Conservation (phyloP, 169 alveolate genomes). For the Plasmodium billcollinsi region DNA sequence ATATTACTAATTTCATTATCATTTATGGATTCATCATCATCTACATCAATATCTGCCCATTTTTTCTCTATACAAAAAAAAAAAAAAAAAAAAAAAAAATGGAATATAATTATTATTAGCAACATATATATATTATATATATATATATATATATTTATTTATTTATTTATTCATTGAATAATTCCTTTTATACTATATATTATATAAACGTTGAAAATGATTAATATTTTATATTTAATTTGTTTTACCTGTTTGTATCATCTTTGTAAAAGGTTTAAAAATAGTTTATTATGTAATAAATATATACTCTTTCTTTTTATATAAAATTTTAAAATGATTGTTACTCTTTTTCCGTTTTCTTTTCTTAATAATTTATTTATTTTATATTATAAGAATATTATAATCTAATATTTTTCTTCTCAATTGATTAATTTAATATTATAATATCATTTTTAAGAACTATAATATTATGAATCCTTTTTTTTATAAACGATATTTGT, state of each 20-base stretch:
- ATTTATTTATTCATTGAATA: too few relatives aligned
- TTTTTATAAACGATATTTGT: too few relatives aligned
- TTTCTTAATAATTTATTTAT: too few relatives aligned
- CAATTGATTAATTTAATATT: too few relatives aligned
- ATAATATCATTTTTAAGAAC: too few relatives aligned
- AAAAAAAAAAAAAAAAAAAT: neutral
- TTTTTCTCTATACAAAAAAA: slow-evolving; percentile 26
- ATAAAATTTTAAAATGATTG: too few relatives aligned
- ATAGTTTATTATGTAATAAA: neutral
- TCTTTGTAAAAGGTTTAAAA: slow-evolving; percentile 14
- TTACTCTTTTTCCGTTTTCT: too few relatives aligned
- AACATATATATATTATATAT: neutral
- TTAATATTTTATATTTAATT: neutral
- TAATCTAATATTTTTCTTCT: too few relatives aligned
- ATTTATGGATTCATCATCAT: slow-evolving; percentile 57
- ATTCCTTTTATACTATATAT: neutral
- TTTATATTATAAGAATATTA: too few relatives aligned
- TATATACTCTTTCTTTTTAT: too few relatives aligned
- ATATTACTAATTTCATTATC: slow-evolving; percentile 65
- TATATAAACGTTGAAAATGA: neutral
- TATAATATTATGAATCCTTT: too few relatives aligned
- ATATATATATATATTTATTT: neutral
- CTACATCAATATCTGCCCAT: slow-evolving; percentile 74
- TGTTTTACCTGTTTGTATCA: slow-evolving; percentile 64
- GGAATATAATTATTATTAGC: neutral